Percentiles rank a stretch among this genome's conserved stretches.
These are phyloP conservation scores for Penicillium sp. DNA, from an alignment of 2,329 filamentous ascomycete genomes.

Conservation along the genomic window DNA sequence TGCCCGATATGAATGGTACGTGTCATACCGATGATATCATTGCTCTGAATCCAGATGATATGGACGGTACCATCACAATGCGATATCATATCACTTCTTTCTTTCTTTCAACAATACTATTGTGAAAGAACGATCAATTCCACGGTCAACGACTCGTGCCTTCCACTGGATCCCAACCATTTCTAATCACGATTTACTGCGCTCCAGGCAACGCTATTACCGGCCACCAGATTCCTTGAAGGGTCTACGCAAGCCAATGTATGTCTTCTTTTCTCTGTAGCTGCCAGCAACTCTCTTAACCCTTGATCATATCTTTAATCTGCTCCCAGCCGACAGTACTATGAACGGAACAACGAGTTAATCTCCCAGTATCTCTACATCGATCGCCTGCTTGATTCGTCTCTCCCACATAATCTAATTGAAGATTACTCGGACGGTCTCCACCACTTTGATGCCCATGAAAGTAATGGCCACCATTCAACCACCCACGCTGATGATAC, in stretches of 20 bases:
- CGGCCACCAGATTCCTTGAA: conserved; percentile 76
- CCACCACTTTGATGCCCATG: not conserved
- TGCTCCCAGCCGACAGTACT: conserved; percentile 69
- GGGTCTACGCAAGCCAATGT: conserved; percentile 72
- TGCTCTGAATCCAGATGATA: not conserved
- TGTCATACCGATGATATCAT: not conserved
- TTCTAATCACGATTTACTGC: not conserved
- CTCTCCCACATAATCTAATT: conserved; percentile 86
- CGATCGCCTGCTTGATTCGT: conserved; percentile 85
- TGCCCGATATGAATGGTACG: conserved; percentile 75
- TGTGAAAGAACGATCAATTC: too few species aligned
- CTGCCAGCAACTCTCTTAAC: not conserved
- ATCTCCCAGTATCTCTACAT: conserved; percentile 94
- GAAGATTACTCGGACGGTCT: conserved; percentile 71
- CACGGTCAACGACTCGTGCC: not conserved
- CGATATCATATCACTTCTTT: not conserved
- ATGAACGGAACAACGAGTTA: conserved; percentile 84
- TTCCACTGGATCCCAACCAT: not conserved
- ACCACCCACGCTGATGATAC: conserved; percentile 48
- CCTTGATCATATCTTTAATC: not conserved
- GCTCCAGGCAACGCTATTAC: conserved; percentile 72
- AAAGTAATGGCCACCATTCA: conserved; percentile 34
- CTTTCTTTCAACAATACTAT: too few species aligned
- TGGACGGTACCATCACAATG: not conserved
- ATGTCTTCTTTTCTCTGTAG: conserved; percentile 27